Base-by-base conservation (phyloP, 2,329 filamentous ascomycete genomes). In the Fusarium palustre region DNA sequence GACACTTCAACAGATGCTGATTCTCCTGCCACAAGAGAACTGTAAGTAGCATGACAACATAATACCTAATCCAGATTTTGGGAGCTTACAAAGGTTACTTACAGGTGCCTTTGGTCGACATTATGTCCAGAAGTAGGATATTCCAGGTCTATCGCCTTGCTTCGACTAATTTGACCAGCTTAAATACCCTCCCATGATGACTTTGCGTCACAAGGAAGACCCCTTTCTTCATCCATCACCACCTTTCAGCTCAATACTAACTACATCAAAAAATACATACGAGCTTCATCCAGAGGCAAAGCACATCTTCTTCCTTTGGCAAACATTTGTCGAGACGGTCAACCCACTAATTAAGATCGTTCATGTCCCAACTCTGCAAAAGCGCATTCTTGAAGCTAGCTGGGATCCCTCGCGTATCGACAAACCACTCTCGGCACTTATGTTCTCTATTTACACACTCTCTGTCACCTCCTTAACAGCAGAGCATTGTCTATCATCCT, bases 301-400 rank as follows among this genome's bases (percentile, higher is more conserved):
- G 5, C 68, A 73, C 0, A 76, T 78, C 8, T 75, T 74, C 25
- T 71, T 67, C 7, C 56, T 76, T 9, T 79, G 78, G 78, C 76
- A 80, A n/a, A 59, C 62, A 0, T 79, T 78, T 34, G 70, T 77
- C 16, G 78, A 79, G 36, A 67, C 59, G 0, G 74, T 78, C 31
- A 77, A 80, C 15, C 78, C 77, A 0, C 58, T 80, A 0, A 64
- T 69, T 15, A 79, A 78, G 56, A 71, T 79, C 4, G 34, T 78
- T 0, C 78, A 79, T 36, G 70, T 77, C 2, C 78, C 78, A 11
- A 77, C 72, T 5, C 60, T 78, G 2, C 75, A 79, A 15, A 74
- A 76, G 18, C 71, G 73, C 15, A 68, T 79, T 5, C 30, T 78
- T 2, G 74, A 79, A 10, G 76, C 75, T 3, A 72, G 61, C 9